Evolutionary conservation across 805 yeast species (phyloP), one percentile per base, ranked within the genome.

Genomic region (Pichia exigua): DNA sequence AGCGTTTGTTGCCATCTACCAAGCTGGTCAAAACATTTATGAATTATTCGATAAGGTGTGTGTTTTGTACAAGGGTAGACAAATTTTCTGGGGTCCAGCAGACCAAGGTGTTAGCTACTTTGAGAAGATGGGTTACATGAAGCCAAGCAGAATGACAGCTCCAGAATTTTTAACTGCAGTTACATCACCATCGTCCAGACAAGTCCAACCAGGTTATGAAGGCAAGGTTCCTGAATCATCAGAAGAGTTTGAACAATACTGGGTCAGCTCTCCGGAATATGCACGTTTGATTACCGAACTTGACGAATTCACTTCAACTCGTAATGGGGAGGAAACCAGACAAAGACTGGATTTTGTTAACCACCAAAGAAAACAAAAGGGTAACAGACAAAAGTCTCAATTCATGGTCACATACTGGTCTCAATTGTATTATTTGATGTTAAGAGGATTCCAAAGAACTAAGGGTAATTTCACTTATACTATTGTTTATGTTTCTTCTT

Each of bases 21-120:
- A 82, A 66, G 84, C 85, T 53, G 78, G 83, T 38, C 84, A 82
- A 62, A 80, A 81, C 58, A 81, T 83, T 51, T 84, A 81, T 64
- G 75, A 79, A 41, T 66, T 76, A 49, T 83, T 83, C 61, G 85
- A 83, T 64, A 79, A 81, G 56, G 88, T 79, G 11, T 66, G 76
- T 21, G 79, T 83, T 12, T 61, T 84, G 20, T 81, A 81, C 63
- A 76, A 71, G 24, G 87, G 87, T 35, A 68, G 73, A 48, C 87
- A 84, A 66, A 73, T 85, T 47, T 85, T 70, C 61, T 85, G 73
- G 61, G 92, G 92, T n/a, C 77, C 81, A 12, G 70, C 74, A 7
- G 63, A 61, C 1, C 65, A 71, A 40, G 88, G 85, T 9, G 77
- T 77, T 57, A 65, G 68, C 27, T 85, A 77, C 63, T 85, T 85